A percentile compares a stretch with the other conserved stretches of the same genome.
Conservation (phyloP, 164 flowering plant genomes). For the Tinospora cordifolia region DNA sequence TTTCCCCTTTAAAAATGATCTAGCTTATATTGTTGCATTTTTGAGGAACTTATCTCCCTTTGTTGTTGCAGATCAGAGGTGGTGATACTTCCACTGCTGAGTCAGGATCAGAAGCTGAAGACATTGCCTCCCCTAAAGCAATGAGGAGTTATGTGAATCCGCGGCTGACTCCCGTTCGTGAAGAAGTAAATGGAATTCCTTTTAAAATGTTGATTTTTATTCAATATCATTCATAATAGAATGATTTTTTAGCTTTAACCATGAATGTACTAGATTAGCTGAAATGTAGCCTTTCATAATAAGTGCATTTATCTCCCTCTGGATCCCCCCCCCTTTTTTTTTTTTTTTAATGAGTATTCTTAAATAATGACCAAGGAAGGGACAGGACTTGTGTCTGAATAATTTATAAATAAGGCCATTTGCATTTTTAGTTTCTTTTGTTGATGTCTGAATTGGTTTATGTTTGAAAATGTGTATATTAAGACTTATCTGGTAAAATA, state of each 20-base stretch:
- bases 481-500: too few relatives aligned
- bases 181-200: constrained; percentile 46
- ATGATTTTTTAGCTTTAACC: background rate
- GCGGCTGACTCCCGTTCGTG: constrained; percentile 88
- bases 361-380: too few relatives aligned
- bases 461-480: too few relatives aligned
- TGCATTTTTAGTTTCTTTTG: too few relatives aligned
- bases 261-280: background rate
- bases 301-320: too few relatives aligned
- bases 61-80: constrained; percentile 52
- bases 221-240: background rate
- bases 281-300: too few relatives aligned
- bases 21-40: background rate
- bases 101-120: constrained; percentile 98
- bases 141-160: constrained; percentile 50
- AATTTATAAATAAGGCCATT: too few relatives aligned
- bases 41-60: background rate
- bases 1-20: background rate
- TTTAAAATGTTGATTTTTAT: background rate
- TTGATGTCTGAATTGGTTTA: too few relatives aligned
- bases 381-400: too few relatives aligned
- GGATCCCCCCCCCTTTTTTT: too few relatives aligned
- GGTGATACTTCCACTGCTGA: constrained; percentile 98
- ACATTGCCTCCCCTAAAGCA: constrained; percentile 79
- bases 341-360: too few relatives aligned